A percentile compares a stretch with the other conserved stretches of the same genome.
phyloP scores from a whole-genome alignment of 306 rosid genomes.

The Pterocarpus santalinus region DNA sequence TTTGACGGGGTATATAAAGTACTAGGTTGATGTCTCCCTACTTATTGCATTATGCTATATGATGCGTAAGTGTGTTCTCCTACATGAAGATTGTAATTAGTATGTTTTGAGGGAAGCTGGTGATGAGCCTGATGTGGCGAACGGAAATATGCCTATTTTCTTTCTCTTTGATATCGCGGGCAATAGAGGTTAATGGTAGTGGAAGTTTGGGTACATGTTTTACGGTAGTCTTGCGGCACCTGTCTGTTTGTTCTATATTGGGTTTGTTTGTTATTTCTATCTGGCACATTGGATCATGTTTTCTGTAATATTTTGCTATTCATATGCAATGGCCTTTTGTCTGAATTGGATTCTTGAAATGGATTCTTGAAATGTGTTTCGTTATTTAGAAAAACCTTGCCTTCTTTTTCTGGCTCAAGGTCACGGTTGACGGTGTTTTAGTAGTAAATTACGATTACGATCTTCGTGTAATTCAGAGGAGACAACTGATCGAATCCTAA shows the following conservation, averaged over 20 bases:
- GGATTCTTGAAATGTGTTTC: constrained; percentile 8
- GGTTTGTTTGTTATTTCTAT: constrained; percentile 39
- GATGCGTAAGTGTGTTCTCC: constrained; percentile 52
- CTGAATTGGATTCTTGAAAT: constrained; percentile 20
- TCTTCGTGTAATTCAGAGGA: constrained; percentile 1
- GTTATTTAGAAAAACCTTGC: background rate
- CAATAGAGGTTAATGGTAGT: constrained; percentile 41
- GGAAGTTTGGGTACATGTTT: constrained; percentile 47
- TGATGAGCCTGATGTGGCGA: constrained; percentile 43
- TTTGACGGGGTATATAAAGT: constrained; percentile 36
- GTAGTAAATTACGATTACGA: background rate
- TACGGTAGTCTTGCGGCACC: constrained; percentile 32
- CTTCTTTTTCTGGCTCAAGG: too few relatives aligned
- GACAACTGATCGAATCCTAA: background rate
- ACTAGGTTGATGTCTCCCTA: constrained; percentile 12
- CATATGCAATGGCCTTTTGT: constrained; percentile 41
- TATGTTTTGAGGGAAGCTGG: constrained; percentile 46
- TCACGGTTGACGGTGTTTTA: background rate
- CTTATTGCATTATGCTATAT: constrained; percentile 47
- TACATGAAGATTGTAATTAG: constrained; percentile 52
- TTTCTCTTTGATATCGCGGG: constrained; percentile 16
- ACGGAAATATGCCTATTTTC: constrained; percentile 29
- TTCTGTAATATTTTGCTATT: constrained; percentile 36
- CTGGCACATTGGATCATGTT: constrained; percentile 46
- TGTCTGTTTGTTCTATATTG: constrained; percentile 51